These are phyloP conservation scores for Pichia californica DNA, from an alignment of 805 yeast species.

Conservation along the genomic window DNA sequence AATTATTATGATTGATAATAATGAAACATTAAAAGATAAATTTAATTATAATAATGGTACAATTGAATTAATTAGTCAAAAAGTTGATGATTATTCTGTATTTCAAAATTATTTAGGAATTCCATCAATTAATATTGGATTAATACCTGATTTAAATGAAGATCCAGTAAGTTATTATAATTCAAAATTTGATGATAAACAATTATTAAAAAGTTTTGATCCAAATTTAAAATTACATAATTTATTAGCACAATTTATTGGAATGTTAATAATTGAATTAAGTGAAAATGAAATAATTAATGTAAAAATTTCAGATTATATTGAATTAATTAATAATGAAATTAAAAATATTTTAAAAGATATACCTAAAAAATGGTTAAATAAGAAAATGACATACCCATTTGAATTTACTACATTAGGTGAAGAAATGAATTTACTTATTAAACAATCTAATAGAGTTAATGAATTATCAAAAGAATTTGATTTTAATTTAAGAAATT, in stretches of 20 bases:
- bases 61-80: slow-evolving; percentile 40
- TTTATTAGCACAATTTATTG: slow-evolving; percentile 52
- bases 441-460: slow-evolving; percentile 7
- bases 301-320: slow-evolving; percentile 41
- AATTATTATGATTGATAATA: slow-evolving; percentile 36
- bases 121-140: slow-evolving; percentile 51
- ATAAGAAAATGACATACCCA: slow-evolving; percentile 13
- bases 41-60: slow-evolving; percentile 34
- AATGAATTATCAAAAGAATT: slow-evolving; percentile 13
- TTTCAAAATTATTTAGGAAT: slow-evolving; percentile 64
- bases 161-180: slow-evolving; percentile 54
- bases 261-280: slow-evolving; percentile 46
- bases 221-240: slow-evolving; percentile 48
- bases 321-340: slow-evolving; percentile 34
- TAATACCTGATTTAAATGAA: slow-evolving; percentile 25
- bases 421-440: slow-evolving; percentile 25
- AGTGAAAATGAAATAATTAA: slow-evolving; percentile 53
- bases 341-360: slow-evolving; percentile 24
- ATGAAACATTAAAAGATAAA: slow-evolving; percentile 41
- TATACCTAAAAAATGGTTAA: slow-evolving; percentile 29
- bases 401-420: slow-evolving; percentile 20
- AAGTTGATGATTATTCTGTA: slow-evolving; percentile 46
- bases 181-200: slow-evolving; percentile 51
- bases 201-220: slow-evolving; percentile 45
- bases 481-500: slow-evolving; percentile 19